Conservation (phyloP, 1,139 yeast genomes). For the Geotrichum europaeum region DNA sequence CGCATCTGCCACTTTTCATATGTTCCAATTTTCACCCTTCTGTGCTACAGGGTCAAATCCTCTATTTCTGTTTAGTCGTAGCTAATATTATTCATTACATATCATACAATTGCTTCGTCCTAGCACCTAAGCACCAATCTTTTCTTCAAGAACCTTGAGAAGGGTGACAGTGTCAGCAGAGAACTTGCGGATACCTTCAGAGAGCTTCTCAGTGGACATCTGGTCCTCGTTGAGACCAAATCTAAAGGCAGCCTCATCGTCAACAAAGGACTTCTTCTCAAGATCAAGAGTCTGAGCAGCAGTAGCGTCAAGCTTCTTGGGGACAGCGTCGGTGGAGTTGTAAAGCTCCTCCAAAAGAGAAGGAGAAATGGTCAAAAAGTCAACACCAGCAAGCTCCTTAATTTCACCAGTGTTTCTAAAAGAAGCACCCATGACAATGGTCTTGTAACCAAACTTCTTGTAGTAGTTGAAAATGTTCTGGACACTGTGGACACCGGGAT, state of each 20-base stretch:
- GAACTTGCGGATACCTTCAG: constrained; percentile 97
- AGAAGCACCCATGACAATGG: constrained; percentile 99
- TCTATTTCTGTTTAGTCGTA: not conserved
- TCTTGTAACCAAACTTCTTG: constrained; percentile 92
- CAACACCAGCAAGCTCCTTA: constrained; percentile 95
- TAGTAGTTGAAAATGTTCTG: constrained; percentile 89
- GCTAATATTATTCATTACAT: not conserved
- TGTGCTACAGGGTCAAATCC: not conserved
- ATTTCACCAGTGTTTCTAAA: constrained; percentile 98
- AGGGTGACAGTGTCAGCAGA: constrained; percentile 91
- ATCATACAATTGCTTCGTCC: not conserved
- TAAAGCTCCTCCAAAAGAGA: constrained; percentile 81
- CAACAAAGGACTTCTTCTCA: constrained; percentile 72
- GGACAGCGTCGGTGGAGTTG: constrained; percentile 72
- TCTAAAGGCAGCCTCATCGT: constrained; percentile 89
- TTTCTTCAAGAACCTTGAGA: constrained; percentile 69
- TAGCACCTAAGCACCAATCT: constrained; percentile 36
- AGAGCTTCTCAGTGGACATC: constrained; percentile 96
- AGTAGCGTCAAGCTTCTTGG: constrained; percentile 66
- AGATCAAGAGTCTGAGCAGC: constrained; percentile 50
- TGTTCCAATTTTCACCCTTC: not conserved
- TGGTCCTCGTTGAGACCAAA: constrained; percentile 90
- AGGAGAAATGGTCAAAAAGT: constrained; percentile 94
- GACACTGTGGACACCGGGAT: constrained; percentile 96
- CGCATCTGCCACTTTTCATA: not conserved